Evolutionary conservation across 2,329 filamentous ascomycete genomes (phyloP), one percentile per base, ranked within the genome.

Genomic region (Monosporascus sp.): DNA sequence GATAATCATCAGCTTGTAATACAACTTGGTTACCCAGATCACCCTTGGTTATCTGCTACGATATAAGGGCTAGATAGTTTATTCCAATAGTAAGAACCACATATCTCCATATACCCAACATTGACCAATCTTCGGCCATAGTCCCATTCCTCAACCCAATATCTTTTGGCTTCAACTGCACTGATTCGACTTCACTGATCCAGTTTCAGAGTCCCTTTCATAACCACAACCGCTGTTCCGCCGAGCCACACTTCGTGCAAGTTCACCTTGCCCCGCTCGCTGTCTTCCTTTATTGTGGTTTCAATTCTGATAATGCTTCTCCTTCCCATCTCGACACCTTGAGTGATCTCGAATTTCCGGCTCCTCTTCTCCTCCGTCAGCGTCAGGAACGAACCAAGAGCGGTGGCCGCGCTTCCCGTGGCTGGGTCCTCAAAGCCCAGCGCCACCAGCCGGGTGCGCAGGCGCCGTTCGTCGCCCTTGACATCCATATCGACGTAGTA

Each of bases 271-370:
- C 53, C 56, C 15, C 36, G 37, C 20, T 14, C 57, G 24, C 27
- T 34, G n/a, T 44, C 51, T 36, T 36, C 48, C n/a, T 38, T 49
- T n/a, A 55, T 53, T 50, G 53, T 61, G 51, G 79, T 71, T 51
- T 78, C 72, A 37, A 82, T 74, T 39, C 66, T 61, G 47, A 82
- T 81, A 48, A 76, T 70, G 60, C 80, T 83, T 65, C 70, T 70
- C 57, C 83, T 69, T 6, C 83, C 84, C 80, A 88, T 86, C 69
- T 88, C 84, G 9, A 86, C 81, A 1, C 84, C 85, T 69, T 88
- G 85, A 54, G 79, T 79, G 56, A 88, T 70, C 53, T 76, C 71
- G 58, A 80, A 84, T 51, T 66, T 70, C 45, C 41, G 56, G 5
- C 50, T 57, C 50, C 24, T 53, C 64, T 44, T 54, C 53, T 59